These are phyloP conservation scores for Ganoderma multipileum DNA, from an alignment of 1,284 basidiomycete species.

Conservation along the genomic window DNA sequence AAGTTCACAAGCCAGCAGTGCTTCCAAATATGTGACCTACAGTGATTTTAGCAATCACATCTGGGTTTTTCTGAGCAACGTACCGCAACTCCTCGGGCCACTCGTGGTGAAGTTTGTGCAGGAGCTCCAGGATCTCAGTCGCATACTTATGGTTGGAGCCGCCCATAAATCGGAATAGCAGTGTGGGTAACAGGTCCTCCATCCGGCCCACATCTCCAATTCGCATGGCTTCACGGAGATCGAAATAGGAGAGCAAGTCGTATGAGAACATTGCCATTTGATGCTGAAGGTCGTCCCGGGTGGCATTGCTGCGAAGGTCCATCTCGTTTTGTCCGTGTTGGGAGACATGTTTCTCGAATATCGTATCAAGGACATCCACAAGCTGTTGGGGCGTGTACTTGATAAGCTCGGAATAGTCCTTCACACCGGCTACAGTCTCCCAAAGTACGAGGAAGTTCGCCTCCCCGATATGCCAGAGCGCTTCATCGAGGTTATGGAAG, in stretches of 20 bases:
- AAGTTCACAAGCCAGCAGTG: slow-evolving; percentile 46
- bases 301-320: too few relatives aligned
- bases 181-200: slow-evolving; percentile 40
- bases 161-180: slow-evolving; percentile 41
- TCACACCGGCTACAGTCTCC: slow-evolving; percentile 10
- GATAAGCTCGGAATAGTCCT: slow-evolving; percentile 19
- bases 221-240: slow-evolving; percentile 42
- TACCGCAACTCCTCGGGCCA: slow-evolving; percentile 41
- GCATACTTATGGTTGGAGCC: slow-evolving; percentile 43
- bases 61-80: slow-evolving; percentile 10
- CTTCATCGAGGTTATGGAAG: slow-evolving; percentile 29
- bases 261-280: slow-evolving; percentile 40
- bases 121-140: slow-evolving; percentile 42
- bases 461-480: slow-evolving; percentile 24
- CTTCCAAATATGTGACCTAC: not conserved
- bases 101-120: slow-evolving; percentile 44
- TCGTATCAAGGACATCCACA: slow-evolving; percentile 14
- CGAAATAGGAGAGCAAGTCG: slow-evolving; percentile 45
- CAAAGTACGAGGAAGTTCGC: slow-evolving; percentile 26
- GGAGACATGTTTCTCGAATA: slow-evolving; percentile 35
- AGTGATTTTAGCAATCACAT: too few relatives aligned
- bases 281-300: slow-evolving; percentile 7
- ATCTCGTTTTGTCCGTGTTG: not conserved
- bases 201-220: slow-evolving; percentile 46
- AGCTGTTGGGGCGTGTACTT: slow-evolving; percentile 19